Percentiles rank a stretch among this genome's conserved stretches.
Conservation (phyloP, 2,329 filamentous ascomycete species). For the Phialemonium atrogriseum region DNA sequence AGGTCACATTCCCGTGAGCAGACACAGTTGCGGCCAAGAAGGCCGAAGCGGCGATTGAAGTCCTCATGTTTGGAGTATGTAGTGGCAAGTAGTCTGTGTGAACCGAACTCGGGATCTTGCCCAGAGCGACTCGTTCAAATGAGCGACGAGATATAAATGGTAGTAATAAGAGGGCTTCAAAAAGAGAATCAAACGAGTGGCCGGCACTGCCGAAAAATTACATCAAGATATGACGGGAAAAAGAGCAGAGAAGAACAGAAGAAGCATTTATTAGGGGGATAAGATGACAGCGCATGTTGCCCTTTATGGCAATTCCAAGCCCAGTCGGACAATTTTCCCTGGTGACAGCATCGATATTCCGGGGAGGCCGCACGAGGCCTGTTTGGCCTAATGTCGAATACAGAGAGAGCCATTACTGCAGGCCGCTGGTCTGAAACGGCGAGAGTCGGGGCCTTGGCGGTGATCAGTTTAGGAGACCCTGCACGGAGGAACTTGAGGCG, state of each 20-base stretch:
- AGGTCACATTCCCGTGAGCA: constrained; percentile 35
- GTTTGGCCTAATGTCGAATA: background rate
- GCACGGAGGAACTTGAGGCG: constrained; percentile 6
- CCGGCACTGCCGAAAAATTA: constrained; percentile 11
- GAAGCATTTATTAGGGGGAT: background rate
- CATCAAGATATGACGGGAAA: constrained; percentile 1
- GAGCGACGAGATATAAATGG: no score
- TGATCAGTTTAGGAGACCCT: constrained; percentile 1
- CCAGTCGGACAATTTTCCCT: no score
- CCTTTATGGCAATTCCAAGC: constrained; percentile 3
- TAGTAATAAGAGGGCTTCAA: background rate
- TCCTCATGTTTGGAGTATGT: constrained; percentile 9
- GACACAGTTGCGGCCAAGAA: constrained; percentile 21
- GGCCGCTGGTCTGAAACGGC: constrained; percentile 7
- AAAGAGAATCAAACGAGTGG: constrained; percentile 12
- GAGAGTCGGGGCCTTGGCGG: constrained; percentile 7
- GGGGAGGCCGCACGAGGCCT: background rate
- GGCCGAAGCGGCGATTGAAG: constrained; percentile 9
- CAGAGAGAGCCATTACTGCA: background rate
- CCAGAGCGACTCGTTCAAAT: no score
- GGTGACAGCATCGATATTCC: constrained; percentile 1
- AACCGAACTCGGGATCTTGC: no score
- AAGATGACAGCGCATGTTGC: constrained; percentile 1
- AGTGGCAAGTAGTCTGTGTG: no score
- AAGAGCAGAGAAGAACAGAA: background rate